Base-by-base conservation (phyloP, 169 alveolate species). In the Plasmodium reichenowi region DNA sequence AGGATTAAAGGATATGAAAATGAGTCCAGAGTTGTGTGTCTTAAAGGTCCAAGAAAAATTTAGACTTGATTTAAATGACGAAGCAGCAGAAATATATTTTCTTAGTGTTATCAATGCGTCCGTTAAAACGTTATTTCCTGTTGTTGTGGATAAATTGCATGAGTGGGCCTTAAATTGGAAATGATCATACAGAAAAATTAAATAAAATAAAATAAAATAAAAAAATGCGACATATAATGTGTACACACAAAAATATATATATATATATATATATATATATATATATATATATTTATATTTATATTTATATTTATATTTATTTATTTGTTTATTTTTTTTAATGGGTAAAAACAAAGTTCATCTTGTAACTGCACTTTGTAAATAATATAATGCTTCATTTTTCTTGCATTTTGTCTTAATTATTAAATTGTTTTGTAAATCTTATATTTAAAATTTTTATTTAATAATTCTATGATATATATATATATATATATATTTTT, bases 121-220 rank as follows among this genome's bases (percentile, higher is more conserved):
- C 62, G 98, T 96, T 13, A 96, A 93, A 45, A 98, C 99, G 13
- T 94, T 98, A 56, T 95, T 97, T 86, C 98, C 98, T 20, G 97
- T 95, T 43, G 96, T 98, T 38, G 95, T 96, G 38, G 98, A 96
- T 67, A 96, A 95, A 59, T 94, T 96, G 6, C 98, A 96, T 83
- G 96, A 95, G 22, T 96, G 97, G 97, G 97, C 98, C 2, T 66
- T 93, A 13, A 95, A 96, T 87, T 96, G 97, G 98, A 93, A 92
- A 52, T 95, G 74, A 91, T 67, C 45, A 32, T 4, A 29, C 20
- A 17, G 2, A 26, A 70, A 32, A 13, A 17, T 3, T 13, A 68
- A 22, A 68, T 13, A 5, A 32, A 32, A 32, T 4, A 4, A 32
- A 32, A 32, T 4, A 4, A 32, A 62, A 17, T 22, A 45, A 8